Conservation (phyloP, 2,329 filamentous ascomycete species). For the Fusarium incarnatum region DNA sequence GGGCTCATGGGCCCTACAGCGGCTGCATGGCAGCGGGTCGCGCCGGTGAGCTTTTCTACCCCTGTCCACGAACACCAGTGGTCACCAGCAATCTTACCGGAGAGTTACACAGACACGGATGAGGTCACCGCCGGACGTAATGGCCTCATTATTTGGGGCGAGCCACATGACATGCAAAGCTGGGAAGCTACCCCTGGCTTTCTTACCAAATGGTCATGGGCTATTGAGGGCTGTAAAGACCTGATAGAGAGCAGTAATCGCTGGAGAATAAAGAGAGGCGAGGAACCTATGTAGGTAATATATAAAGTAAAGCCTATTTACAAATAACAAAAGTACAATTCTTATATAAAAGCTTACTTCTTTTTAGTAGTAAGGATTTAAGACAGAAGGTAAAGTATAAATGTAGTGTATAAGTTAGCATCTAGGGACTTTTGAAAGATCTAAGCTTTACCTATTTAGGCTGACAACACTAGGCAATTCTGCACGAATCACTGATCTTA, state of each 20-base stretch:
- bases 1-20: neutral
- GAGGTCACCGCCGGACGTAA: neutral
- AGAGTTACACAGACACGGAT: neutral
- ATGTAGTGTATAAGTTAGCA: no score
- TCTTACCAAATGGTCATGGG: constrained; percentile 4
- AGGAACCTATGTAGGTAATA: neutral
- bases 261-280: neutral
- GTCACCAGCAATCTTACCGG: fast-evolving
- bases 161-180: neutral
- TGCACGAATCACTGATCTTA: no score
- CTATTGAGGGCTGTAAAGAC: neutral
- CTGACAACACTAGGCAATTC: no score
- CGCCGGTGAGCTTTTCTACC: neutral
- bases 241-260: neutral
- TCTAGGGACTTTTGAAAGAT: no score
- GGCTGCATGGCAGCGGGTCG: neutral
- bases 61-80: fast-evolving
- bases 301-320: no score
- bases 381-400: no score
- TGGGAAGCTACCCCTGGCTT: constrained; percentile 5
- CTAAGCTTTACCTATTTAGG: no score
- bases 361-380: no score
- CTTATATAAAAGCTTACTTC: no score
- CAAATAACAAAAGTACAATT: no score
- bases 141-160: neutral